Evolutionary conservation across 208 protist species (phyloP).

Genomic region (Leishmania turanica): DNA sequence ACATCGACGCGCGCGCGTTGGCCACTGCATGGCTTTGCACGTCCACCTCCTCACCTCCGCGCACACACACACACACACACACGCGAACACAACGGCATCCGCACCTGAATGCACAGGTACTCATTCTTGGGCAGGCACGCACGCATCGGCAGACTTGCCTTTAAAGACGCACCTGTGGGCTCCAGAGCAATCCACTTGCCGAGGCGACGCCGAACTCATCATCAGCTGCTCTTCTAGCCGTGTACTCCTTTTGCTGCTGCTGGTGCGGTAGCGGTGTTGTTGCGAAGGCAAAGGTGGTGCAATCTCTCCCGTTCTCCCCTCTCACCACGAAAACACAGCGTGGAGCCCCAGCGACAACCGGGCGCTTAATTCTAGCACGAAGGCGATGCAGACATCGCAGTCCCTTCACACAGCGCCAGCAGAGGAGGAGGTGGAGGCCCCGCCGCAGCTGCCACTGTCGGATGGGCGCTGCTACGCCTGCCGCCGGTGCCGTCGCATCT

Average conservation of each 20-base stretch:
- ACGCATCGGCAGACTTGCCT: background rate
- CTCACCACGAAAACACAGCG: background rate
- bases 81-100: background rate
- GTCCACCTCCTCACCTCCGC: background rate
- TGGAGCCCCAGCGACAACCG: background rate
- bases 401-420: background rate
- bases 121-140: background rate
- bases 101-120: background rate
- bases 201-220: background rate
- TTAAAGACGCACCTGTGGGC: background rate
- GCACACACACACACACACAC: background rate
- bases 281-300: background rate
- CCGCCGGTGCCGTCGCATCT: constrained; percentile 72
- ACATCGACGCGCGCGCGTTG: background rate
- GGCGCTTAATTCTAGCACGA: background rate
- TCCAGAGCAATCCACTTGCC: background rate
- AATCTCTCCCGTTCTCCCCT: background rate
- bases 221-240: background rate
- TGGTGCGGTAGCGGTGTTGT: background rate
- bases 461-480: constrained; percentile 78
- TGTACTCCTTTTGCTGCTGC: background rate
- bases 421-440: constrained; percentile 39
- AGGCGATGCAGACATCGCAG: constrained; percentile 5
- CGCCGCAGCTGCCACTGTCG: constrained; percentile 80
- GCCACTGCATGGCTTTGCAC: background rate